phyloP scores from a whole-genome alignment of 352 stramenopile genomes.

The Thalassiosira exigua region DNA sequence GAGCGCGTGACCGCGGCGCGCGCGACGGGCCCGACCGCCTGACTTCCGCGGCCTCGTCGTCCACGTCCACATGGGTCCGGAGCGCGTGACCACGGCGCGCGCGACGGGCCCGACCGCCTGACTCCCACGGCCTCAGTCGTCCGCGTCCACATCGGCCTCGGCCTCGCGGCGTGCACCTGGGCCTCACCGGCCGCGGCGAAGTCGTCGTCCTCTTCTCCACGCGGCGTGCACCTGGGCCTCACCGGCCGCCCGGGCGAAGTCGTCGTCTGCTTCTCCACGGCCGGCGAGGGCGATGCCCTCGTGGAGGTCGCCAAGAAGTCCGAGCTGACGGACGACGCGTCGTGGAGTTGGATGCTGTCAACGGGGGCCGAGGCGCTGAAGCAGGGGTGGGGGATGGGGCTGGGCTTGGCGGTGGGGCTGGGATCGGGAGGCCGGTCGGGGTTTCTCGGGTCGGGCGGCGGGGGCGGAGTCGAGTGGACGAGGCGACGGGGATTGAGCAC shows the following conservation, averaged over 20 bases:
- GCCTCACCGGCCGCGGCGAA: no score
- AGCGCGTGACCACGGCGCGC: slow-evolving; percentile 36
- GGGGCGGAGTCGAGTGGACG: slow-evolving; percentile 4
- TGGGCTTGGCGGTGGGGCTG: slow-evolving; percentile 63
- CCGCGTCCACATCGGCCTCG: slow-evolving; percentile 73
- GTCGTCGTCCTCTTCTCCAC: neutral
- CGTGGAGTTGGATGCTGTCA: neutral
- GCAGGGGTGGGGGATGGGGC: slow-evolving; percentile 7
- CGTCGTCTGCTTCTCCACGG: neutral
- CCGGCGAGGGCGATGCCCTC: neutral
- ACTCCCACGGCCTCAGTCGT: no score
- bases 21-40: no score
- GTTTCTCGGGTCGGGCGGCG: neutral
- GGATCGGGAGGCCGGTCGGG: slow-evolving; percentile 31
- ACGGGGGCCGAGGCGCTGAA: no score
- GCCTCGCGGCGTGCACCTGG: no score
- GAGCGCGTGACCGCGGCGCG: no score
- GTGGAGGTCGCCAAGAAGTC: slow-evolving; percentile 10
- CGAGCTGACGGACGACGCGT: neutral
- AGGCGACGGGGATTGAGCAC: slow-evolving; percentile 42
- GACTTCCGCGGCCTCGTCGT: no score
- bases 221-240: neutral
- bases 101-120: no score
- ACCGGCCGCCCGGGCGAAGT: neutral
- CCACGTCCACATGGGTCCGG: no score